These are phyloP conservation scores for Amaranthus palmeri DNA, from an alignment of 148 eudicot species.

Conservation along the genomic window DNA sequence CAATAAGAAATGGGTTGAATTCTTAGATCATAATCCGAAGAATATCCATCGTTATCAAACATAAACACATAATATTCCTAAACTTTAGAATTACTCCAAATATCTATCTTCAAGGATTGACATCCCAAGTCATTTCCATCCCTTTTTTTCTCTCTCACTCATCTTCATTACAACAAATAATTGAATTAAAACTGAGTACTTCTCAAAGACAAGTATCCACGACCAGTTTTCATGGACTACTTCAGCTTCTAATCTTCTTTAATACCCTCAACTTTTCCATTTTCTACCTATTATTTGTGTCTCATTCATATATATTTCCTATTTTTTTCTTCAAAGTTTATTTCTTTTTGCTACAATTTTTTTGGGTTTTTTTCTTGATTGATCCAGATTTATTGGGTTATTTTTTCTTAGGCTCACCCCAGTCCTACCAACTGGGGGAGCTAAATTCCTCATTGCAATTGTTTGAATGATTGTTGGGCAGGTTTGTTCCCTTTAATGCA, in stretches of 20 bases:
- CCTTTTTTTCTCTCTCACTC: background rate
- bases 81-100: too few species aligned
- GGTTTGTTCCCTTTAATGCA: background rate
- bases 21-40: too few species aligned
- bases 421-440: constrained; percentile 31
- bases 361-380: background rate
- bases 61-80: too few species aligned
- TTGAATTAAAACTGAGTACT: too few species aligned
- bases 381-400: background rate
- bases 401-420: constrained; percentile 22
- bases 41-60: too few species aligned
- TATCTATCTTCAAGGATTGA: background rate
- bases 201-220: constrained; percentile 6
- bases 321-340: background rate
- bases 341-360: background rate
- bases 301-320: background rate
- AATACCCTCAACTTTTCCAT: background rate
- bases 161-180: background rate
- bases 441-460: background rate
- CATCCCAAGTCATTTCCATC: background rate
- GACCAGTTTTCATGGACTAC: background rate
- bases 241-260: background rate
- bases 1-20: too few species aligned
- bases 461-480: constrained; percentile 17
- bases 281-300: too few species aligned